A percentile compares a stretch with the other conserved stretches of the same genome.
These are phyloP conservation scores for Starmerella roubikii DNA, from an alignment of 805 yeast genomes.

Conservation along the genomic window DNA sequence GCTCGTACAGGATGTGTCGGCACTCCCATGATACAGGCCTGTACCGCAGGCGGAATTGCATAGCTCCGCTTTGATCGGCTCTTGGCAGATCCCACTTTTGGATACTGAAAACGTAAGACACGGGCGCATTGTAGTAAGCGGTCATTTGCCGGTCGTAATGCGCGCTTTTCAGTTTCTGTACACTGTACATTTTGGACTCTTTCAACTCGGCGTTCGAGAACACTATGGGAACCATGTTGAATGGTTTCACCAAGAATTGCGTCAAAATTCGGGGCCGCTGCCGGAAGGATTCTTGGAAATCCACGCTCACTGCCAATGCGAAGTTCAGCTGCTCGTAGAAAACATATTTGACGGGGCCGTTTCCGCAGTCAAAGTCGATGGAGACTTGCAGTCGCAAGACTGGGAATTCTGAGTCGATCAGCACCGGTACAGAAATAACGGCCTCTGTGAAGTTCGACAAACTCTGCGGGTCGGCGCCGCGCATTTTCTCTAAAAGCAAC, in stretches of 20 bases:
- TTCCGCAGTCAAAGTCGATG: slow-evolving; percentile 19
- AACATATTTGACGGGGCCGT: slow-evolving; percentile 14
- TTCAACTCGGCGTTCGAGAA: slow-evolving; percentile 33
- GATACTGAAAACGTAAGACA: slow-evolving; percentile 40
- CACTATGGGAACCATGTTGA: slow-evolving; percentile 42
- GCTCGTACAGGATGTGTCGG: slow-evolving; percentile 16
- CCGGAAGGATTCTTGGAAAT: slow-evolving; percentile 68
- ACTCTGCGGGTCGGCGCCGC: slow-evolving; percentile 3
- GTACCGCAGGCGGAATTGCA: slow-evolving; percentile 16
- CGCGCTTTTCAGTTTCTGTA: slow-evolving; percentile 16
- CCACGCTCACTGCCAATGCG: slow-evolving; percentile 49
- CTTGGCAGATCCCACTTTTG: neutral
- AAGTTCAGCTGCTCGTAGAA: slow-evolving; percentile 33
- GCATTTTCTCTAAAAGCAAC: slow-evolving; percentile 16
- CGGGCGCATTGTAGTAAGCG: slow-evolving; percentile 60
- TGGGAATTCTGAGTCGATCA: slow-evolving; percentile 20
- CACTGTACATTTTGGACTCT: slow-evolving; percentile 27
- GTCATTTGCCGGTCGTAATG: slow-evolving; percentile 24
- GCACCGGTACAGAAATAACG: slow-evolving; percentile 23
- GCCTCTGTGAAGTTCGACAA: slow-evolving; percentile 9
- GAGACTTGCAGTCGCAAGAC: slow-evolving; percentile 19
- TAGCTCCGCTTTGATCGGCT: slow-evolving; percentile 7
- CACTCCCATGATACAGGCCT: slow-evolving; percentile 17
- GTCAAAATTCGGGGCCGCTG: slow-evolving; percentile 39
- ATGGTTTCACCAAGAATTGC: slow-evolving; percentile 55